These are phyloP conservation scores for Triticum turgidum DNA, from an alignment of 176 grass and related monocot genomes.

Conservation along the genomic window DNA sequence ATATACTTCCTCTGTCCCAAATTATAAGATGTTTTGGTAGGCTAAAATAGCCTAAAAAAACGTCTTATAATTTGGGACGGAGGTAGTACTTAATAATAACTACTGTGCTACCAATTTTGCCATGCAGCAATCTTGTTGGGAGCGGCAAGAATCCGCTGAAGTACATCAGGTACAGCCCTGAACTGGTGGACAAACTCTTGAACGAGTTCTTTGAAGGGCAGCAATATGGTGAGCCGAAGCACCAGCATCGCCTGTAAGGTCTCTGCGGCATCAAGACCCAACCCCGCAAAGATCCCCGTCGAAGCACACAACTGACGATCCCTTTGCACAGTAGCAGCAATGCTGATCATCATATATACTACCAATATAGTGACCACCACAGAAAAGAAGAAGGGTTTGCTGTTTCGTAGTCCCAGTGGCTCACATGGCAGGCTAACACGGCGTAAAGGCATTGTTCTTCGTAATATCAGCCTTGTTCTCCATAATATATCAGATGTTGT, in stretches of 20 bases:
- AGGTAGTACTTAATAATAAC: neutral
- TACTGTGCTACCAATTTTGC: neutral
- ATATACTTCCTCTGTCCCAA: neutral
- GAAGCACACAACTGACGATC: constrained; percentile 22
- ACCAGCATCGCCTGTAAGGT: constrained; percentile 37
- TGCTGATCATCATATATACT: neutral
- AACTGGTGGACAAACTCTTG: constrained; percentile 63
- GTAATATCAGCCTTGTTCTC: neutral
- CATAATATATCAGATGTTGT: neutral
- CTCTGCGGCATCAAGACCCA: neutral
- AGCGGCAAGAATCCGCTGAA: constrained; percentile 78
- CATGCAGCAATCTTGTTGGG: constrained; percentile 59
- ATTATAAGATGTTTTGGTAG: too few relatives aligned
- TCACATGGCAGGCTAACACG: constrained; percentile 19
- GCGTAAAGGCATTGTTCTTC: neutral
- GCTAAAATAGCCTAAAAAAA: too few relatives aligned
- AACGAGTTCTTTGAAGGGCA: constrained; percentile 82
- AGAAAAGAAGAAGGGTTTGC: neutral
- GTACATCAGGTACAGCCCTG: constrained; percentile 67
- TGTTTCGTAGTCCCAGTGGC: neutral
- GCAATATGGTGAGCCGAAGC: constrained; percentile 55
- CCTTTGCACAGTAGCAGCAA: constrained; percentile 6
- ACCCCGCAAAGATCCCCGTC: constrained; percentile 4
- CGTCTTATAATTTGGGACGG: too few relatives aligned
- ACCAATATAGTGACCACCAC: constrained; percentile 3